phyloP scores from a whole-genome alignment of 139 green algal species.

The Coelastrella sp. region DNA sequence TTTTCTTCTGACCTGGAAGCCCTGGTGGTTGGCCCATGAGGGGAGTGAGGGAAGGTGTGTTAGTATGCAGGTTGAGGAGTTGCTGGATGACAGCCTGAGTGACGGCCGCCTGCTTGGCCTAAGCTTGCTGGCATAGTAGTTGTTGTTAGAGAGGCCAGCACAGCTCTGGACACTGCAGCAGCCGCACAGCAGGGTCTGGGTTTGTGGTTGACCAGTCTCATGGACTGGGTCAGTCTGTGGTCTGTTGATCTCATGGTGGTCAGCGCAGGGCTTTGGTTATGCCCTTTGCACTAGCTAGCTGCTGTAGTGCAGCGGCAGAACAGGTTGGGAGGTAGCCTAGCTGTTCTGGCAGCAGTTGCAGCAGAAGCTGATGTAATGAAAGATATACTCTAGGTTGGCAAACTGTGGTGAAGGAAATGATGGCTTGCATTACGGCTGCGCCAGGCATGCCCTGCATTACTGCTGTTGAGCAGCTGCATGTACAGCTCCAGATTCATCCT shows the following conservation, averaged over 20 bases:
- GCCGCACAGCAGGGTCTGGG: not conserved
- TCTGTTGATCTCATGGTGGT: too few species aligned
- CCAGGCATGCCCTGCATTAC: not conserved
- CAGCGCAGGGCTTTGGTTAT: too few species aligned
- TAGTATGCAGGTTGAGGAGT: not conserved
- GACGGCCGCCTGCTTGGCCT: not conserved
- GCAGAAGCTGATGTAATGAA: conserved; percentile 2
- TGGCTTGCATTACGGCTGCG: not conserved
- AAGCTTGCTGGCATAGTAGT: not conserved
- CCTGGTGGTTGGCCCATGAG: not conserved
- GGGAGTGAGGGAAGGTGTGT: not conserved
- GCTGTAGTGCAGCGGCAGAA: not conserved
- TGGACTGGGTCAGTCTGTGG: too few species aligned
- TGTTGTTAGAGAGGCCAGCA: not conserved
- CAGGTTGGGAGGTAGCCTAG: not conserved
- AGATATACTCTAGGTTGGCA: not conserved
- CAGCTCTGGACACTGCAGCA: not conserved
- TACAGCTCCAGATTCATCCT: conserved; percentile 11
- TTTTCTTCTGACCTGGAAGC: not conserved
- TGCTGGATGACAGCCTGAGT: not conserved
- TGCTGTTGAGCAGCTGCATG: not conserved
- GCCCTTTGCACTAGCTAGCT: too few species aligned
- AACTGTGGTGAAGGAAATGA: not conserved
- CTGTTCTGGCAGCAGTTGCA: conserved; percentile 3
- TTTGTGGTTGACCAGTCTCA: not conserved